phyloP scores from a whole-genome alignment of 495 filamentous ascomycete species.

The Trichoderma virens region DNA sequence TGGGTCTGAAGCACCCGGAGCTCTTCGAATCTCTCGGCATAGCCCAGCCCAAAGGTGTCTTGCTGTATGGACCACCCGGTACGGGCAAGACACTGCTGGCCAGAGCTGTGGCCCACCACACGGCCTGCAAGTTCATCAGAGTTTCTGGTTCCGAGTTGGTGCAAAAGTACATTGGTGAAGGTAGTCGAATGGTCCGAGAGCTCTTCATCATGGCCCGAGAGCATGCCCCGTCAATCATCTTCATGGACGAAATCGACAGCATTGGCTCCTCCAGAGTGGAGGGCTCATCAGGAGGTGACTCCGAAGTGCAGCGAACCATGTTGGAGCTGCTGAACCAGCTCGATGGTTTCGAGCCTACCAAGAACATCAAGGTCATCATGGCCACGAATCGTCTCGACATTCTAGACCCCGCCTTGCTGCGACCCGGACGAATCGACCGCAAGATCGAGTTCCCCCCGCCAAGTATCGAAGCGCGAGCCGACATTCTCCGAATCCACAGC shows the following conservation, averaged over 20 bases:
- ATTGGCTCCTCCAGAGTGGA: slow-evolving; percentile 97
- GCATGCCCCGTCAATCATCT: slow-evolving; percentile 99
- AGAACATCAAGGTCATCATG: slow-evolving; percentile 99
- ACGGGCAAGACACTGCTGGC: slow-evolving; percentile 96
- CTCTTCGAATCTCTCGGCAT: slow-evolving; percentile 98
- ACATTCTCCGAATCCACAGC: slow-evolving; percentile 95
- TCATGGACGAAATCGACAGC: slow-evolving; percentile 99
- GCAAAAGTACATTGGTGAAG: slow-evolving; percentile 99
- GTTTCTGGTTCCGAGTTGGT: slow-evolving; percentile 94
- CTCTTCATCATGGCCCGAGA: slow-evolving; percentile 98
- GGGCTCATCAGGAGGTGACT: slow-evolving; percentile 88
- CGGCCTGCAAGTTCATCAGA: slow-evolving; percentile 97
- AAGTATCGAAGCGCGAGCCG: slow-evolving; percentile 91
- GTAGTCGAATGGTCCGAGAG: slow-evolving; percentile 96
- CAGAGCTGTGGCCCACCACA: slow-evolving; percentile 93
- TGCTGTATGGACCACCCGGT: slow-evolving; percentile 93
- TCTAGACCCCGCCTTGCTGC: slow-evolving; percentile 85
- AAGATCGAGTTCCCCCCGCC: slow-evolving; percentile 99
- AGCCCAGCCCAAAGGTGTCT: slow-evolving; percentile 93
- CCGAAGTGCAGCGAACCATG: slow-evolving; percentile 99
- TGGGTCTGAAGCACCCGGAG: slow-evolving; percentile 96
- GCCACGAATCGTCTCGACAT: slow-evolving; percentile 97
- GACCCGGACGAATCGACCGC: slow-evolving; percentile 92
- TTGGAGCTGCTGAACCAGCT: slow-evolving; percentile 96
- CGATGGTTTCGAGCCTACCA: slow-evolving; percentile 98